A percentile compares a stretch with the other conserved stretches of the same genome.
Conservation (phyloP, 352 stramenopile genomes). For the Globisporangium orthogonon region DNA sequence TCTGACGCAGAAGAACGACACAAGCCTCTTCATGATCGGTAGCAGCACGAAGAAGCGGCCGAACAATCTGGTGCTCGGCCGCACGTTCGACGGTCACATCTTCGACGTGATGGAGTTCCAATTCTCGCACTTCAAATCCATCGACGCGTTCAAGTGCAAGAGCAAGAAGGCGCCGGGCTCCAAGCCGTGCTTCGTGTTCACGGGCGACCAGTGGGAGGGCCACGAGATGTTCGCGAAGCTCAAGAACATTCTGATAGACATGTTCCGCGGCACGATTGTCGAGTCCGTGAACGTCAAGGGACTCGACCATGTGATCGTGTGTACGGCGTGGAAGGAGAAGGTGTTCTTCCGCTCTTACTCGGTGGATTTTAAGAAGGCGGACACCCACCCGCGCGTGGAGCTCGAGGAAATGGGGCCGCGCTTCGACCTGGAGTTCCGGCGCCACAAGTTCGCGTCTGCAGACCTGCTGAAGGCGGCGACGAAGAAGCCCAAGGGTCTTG, state of each 20-base stretch:
- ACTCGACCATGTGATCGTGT: slow-evolving; percentile 97
- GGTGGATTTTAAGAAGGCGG: slow-evolving; percentile 91
- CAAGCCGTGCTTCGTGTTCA: slow-evolving; percentile 95
- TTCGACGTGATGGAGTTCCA: slow-evolving; percentile 98
- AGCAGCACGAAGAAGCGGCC: slow-evolving; percentile 98
- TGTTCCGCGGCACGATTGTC: slow-evolving; percentile 97
- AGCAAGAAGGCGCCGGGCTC: slow-evolving; percentile 90
- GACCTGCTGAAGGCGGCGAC: slow-evolving; percentile 95
- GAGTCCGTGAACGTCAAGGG: slow-evolving; percentile 93
- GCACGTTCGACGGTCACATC: slow-evolving; percentile 97
- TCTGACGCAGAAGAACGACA: slow-evolving; percentile 97
- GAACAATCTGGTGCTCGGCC: slow-evolving; percentile 97
- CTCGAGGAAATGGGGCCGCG: slow-evolving; percentile 89
- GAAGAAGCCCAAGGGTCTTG: slow-evolving; percentile 90
- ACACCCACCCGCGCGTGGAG: slow-evolving; percentile 80
- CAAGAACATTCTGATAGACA: slow-evolving; percentile 94
- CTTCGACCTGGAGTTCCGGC: slow-evolving; percentile 89
- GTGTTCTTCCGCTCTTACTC: slow-evolving; percentile 96
- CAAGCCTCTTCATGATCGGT: slow-evolving; percentile 93
- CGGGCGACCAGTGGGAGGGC: slow-evolving; percentile 92
- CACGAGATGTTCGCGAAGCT: slow-evolving; percentile 89
- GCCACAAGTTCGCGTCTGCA: slow-evolving; percentile 92
- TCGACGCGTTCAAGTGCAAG: slow-evolving; percentile 92
- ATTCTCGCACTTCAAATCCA: slow-evolving; percentile 93
- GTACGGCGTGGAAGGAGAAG: slow-evolving; percentile 89